These are phyloP conservation scores for Sphaceloma murrayae DNA, from an alignment of 2,329 filamentous ascomycete genomes.

Conservation along the genomic window DNA sequence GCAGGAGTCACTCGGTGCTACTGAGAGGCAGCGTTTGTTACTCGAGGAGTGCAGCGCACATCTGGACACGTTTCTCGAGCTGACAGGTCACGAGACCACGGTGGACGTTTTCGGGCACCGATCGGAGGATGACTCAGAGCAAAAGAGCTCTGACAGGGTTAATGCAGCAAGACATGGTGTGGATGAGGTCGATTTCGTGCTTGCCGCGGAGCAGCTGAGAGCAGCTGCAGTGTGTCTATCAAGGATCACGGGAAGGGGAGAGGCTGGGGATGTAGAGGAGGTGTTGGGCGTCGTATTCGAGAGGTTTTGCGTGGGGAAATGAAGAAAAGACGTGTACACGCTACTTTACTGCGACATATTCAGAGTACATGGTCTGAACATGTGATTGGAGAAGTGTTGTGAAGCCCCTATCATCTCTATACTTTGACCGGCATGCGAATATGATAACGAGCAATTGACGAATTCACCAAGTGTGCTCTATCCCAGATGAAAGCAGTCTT, in stretches of 20 bases:
- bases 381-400: too few relatives aligned
- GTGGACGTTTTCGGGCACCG: not conserved
- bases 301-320: slow-evolving; percentile 51
- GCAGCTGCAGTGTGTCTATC: slow-evolving; percentile 71
- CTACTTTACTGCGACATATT: too few relatives aligned
- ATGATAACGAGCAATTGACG: too few relatives aligned
- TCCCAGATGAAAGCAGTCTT: too few relatives aligned
- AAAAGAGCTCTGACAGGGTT: not conserved
- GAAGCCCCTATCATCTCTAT: not conserved
- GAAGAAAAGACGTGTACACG: slow-evolving; percentile 9
- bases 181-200: slow-evolving; percentile 65
- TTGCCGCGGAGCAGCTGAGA: slow-evolving; percentile 81
- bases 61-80: slow-evolving; percentile 59
- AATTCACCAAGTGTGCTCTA: too few relatives aligned
- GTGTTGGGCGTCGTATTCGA: slow-evolving; percentile 95
- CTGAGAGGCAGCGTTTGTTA: slow-evolving; percentile 76
- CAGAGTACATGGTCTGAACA: too few relatives aligned
- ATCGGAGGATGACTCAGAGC: not conserved
- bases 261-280: slow-evolving; percentile 84
- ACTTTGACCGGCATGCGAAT: too few relatives aligned
- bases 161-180: slow-evolving; percentile 21
- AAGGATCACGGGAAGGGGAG: slow-evolving; percentile 76
- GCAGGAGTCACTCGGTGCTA: slow-evolving; percentile 81
- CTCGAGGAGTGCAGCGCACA: slow-evolving; percentile 62
- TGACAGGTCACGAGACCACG: slow-evolving; percentile 5